Evolutionary conservation across 495 filamentous ascomycete genomes (phyloP), one percentile per base, ranked within the genome.

Genomic region (Sphaerosporella brunnea): DNA sequence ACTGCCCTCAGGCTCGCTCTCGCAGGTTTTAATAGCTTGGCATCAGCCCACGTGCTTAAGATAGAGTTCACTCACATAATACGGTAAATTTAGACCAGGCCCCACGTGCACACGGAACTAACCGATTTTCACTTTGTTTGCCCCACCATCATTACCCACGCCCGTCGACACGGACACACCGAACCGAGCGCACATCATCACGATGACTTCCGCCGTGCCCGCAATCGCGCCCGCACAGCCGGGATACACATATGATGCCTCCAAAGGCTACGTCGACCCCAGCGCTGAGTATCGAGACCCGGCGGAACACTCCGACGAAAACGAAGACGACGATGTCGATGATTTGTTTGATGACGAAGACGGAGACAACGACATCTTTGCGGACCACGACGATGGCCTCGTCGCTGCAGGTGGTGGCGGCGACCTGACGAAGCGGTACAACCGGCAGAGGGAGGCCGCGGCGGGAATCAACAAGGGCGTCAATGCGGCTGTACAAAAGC

Each of bases 351-450:
- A n/a, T n/a, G 52, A 49, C 3, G 61, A 62, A 2, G 15, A 50
- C 7, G 56, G 56, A 10, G 63, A 67, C 23, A 65, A 69, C 39
- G 70, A 74, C 42, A 57, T 75, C 3, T 73, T 78, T 30, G 68
- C 71, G 37, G 73, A 75, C 30, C 73, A 79, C 4, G 70, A 74
- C 44, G 40, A 44, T 2, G 48, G 46, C 9, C 25, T 13, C n/a
- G 21, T 21, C 18, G 44, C 44, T 1, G 47, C 50, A 13, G 66
- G 74, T 4, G 69, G 72, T 1, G 75, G 82, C 47, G 64, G 69
- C 28, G 82, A 94, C 60, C 73, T 85, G 35, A 84, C 85, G 32
- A 92, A 93, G 64, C 74, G 77, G 21, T 94, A 93, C 68, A 97
- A 94, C 62, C 83, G 87, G 47, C 84, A 90, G 59, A 71, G 75